These are phyloP conservation scores for Ascomycota sp. DNA, from an alignment of 2,329 filamentous ascomycete species.

Conservation along the genomic window DNA sequence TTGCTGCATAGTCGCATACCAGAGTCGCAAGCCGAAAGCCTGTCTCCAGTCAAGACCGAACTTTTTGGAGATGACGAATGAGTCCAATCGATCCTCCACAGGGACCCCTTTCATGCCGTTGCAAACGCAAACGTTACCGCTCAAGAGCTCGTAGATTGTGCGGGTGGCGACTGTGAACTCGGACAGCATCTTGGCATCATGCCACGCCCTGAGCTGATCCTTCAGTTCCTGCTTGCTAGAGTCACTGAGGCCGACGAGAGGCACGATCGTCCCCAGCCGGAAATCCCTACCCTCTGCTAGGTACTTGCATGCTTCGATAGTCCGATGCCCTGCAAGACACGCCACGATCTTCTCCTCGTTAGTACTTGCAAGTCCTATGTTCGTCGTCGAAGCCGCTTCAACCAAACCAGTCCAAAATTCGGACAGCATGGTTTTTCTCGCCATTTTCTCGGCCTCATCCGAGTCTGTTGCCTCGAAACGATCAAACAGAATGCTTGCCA, in stretches of 20 bases:
- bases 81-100: conserved; percentile 56
- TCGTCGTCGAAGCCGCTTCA: conserved; percentile 30
- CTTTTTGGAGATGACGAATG: conserved; percentile 60
- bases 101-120: conserved; percentile 52
- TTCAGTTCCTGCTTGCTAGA: conserved; percentile 50
- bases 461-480: conserved; percentile 23
- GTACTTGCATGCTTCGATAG: conserved; percentile 62
- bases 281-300: conserved; percentile 57
- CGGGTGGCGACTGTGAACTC: conserved; percentile 72
- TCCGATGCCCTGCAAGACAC: conserved; percentile 53
- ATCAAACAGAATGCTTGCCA: conserved; percentile 75
- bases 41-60: conserved; percentile 87
- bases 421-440: conserved; percentile 42
- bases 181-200: conserved; percentile 56
- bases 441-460: conserved; percentile 15
- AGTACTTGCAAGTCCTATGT: conserved; percentile 34
- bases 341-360: conserved; percentile 68
- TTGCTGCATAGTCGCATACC: conserved; percentile 53
- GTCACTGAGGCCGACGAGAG: conserved; percentile 56
- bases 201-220: conserved; percentile 67
- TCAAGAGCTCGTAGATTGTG: conserved; percentile 69
- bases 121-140: conserved; percentile 68
- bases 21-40: conserved; percentile 73
- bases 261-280: conserved; percentile 62
- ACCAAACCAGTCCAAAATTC: conserved; percentile 45